Evolutionary conservation across 192 early-diverging fungal species (phyloP).

Genomic region (Lunasporangiospora selenospora): DNA sequence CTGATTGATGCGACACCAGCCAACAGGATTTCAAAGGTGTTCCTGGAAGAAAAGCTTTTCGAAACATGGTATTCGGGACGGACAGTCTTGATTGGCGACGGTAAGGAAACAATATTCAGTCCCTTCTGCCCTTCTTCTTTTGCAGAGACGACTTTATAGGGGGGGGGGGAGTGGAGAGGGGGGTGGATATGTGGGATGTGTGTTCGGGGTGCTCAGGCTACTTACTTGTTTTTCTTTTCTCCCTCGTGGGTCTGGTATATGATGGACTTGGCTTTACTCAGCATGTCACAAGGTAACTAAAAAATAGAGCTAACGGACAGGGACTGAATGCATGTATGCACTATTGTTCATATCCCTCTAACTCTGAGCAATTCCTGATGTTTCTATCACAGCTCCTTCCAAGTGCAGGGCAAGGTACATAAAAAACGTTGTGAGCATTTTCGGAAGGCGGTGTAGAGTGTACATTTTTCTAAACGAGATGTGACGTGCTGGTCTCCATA

Average conservation of each 20-base stretch:
- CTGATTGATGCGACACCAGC: constrained; percentile 4
- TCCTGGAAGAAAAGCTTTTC: constrained; percentile 9
- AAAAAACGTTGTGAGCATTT: neutral
- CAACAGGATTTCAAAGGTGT: constrained; percentile 1
- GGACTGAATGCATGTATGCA: too few relatives aligned
- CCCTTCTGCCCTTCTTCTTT: neutral
- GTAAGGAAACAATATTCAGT: neutral
- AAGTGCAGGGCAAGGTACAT: constrained; percentile 5
- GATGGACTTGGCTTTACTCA: too few relatives aligned
- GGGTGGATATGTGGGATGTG: too few relatives aligned
- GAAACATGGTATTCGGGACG: constrained; percentile 4
- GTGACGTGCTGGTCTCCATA: neutral
- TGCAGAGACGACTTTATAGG: too few relatives aligned
- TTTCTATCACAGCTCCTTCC: constrained; percentile 6
- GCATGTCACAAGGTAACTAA: constrained; percentile 36
- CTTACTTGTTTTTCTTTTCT: neutral
- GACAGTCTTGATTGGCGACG: constrained; percentile 9
- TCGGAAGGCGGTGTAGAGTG: too few relatives aligned
- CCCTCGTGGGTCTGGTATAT: too few relatives aligned
- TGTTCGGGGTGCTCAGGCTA: too few relatives aligned
- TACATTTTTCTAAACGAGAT: neutral
- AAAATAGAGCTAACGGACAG: too few relatives aligned
- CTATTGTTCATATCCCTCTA: too few relatives aligned
- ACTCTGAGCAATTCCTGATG: neutral
- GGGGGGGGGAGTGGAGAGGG: too few relatives aligned